These are phyloP conservation scores for Cubamyces sp. DNA, from an alignment of 768 basidiomycete genomes.

Conservation along the genomic window DNA sequence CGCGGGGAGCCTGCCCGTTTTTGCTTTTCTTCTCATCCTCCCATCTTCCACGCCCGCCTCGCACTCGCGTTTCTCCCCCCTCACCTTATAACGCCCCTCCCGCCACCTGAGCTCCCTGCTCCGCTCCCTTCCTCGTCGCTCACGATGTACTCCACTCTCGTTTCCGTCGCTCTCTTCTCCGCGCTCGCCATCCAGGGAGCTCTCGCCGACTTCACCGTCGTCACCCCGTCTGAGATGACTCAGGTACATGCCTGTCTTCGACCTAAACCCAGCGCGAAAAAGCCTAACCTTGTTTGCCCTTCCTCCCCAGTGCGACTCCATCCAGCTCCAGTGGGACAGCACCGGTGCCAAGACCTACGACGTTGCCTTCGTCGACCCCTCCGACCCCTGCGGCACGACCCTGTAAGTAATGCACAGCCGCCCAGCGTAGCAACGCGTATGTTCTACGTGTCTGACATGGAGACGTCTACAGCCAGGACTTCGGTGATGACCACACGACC, in stretches of 20 bases:
- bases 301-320: slow-evolving; percentile 52
- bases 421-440: neutral
- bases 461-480: slow-evolving; percentile 50
- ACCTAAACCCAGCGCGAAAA: neutral
- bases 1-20: slow-evolving; percentile 18
- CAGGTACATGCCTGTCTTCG: slow-evolving; percentile 47
- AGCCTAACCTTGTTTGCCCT: slow-evolving; percentile 13
- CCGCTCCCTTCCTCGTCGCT: slow-evolving; percentile 29
- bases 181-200: slow-evolving; percentile 55
- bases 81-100: slow-evolving; percentile 26
- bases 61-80: slow-evolving; percentile 27
- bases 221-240: slow-evolving; percentile 48
- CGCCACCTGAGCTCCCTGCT: slow-evolving; percentile 34
- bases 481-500: slow-evolving; percentile 49
- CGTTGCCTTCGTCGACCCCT: slow-evolving; percentile 54
- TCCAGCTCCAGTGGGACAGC: slow-evolving; percentile 55
- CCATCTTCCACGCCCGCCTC: slow-evolving; percentile 22
- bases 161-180: slow-evolving; percentile 72
- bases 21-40: slow-evolving; percentile 28
- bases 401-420: slow-evolving; percentile 49
- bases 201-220: slow-evolving; percentile 57
- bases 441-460: neutral
- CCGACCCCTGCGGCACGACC: slow-evolving; percentile 60
- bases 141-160: slow-evolving; percentile 79
- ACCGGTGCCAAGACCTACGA: slow-evolving; percentile 54